Conservation (phyloP, 106 monocot genomes). For the Allium sativum region DNA sequence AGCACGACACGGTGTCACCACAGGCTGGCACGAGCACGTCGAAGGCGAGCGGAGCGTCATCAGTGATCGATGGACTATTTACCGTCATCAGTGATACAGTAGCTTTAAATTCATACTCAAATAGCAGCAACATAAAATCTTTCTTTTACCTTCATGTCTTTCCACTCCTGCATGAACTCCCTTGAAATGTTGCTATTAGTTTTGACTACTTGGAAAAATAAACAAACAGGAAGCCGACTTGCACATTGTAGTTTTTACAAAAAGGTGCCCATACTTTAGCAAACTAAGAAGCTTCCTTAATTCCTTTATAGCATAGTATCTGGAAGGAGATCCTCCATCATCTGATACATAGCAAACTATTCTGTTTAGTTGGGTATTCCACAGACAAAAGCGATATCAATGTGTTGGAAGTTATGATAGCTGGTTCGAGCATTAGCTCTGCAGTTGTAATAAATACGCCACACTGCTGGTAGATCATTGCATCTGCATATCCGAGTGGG, state of each 20-base stretch:
- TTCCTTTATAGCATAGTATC: conserved; percentile 29
- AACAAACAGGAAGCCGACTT: conserved; percentile 33
- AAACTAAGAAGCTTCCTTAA: conserved; percentile 45
- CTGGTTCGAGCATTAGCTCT: conserved; percentile 52
- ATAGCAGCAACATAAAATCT: background rate
- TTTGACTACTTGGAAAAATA: conserved; percentile 30
- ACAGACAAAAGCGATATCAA: conserved; percentile 50
- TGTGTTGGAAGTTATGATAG: conserved; percentile 44
- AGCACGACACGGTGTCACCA: no score
- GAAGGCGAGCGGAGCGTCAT: no score
- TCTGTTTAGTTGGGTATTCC: conserved; percentile 41
- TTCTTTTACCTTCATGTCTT: conserved; percentile 23
- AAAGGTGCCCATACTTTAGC: conserved; percentile 55
- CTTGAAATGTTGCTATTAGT: background rate
- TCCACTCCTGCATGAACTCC: conserved; percentile 23
- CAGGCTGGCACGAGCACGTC: no score
- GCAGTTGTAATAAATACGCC: conserved; percentile 71
- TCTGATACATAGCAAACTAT: conserved; percentile 76
- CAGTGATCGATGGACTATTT: no score
- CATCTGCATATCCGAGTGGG: conserved; percentile 5
- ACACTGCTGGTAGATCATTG: conserved; percentile 28
- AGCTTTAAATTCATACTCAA: background rate
- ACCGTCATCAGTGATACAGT: no score
- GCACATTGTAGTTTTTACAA: conserved; percentile 38
- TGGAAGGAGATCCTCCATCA: conserved; percentile 43